Evolutionary conservation across 495 filamentous ascomycete species (phyloP).

Genomic region (Neurospora sublineolata): DNA sequence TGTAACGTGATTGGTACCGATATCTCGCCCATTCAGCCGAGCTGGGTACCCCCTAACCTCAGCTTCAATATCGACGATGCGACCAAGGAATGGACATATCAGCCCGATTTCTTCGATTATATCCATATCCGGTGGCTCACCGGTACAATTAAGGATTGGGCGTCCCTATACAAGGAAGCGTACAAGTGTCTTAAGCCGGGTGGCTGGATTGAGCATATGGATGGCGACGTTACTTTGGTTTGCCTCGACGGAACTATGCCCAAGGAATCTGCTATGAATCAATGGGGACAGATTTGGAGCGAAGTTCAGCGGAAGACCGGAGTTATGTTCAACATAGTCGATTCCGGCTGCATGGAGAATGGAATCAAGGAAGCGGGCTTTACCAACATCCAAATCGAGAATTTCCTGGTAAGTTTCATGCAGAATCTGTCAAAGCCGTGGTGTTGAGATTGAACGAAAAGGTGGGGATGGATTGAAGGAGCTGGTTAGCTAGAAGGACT

Average conservation of each 20-base stretch:
- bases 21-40: constrained; percentile 43
- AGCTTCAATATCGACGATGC: constrained; percentile 43
- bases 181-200: constrained; percentile 25
- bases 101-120: constrained; percentile 37
- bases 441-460: neutral
- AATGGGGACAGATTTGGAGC: neutral
- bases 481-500: neutral
- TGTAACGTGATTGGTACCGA: constrained; percentile 48
- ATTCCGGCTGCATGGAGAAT: constrained; percentile 38
- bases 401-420: neutral
- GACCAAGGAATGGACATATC: constrained; percentile 35
- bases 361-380: constrained; percentile 48
- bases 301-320: neutral
- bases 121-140: constrained; percentile 44
- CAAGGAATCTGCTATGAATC: neutral
- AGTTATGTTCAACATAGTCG: constrained; percentile 2
- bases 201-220: constrained; percentile 18
- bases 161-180: constrained; percentile 21
- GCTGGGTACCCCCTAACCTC: constrained; percentile 33
- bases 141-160: constrained; percentile 41
- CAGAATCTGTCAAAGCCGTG: neutral
- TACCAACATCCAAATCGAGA: constrained; percentile 32
- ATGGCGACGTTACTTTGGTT: neutral
- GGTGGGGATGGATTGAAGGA: neutral
- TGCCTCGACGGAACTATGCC: neutral